Evolutionary conservation across 2,329 filamentous ascomycete genomes (phyloP).

Genomic region (Cercospora sp.): DNA sequence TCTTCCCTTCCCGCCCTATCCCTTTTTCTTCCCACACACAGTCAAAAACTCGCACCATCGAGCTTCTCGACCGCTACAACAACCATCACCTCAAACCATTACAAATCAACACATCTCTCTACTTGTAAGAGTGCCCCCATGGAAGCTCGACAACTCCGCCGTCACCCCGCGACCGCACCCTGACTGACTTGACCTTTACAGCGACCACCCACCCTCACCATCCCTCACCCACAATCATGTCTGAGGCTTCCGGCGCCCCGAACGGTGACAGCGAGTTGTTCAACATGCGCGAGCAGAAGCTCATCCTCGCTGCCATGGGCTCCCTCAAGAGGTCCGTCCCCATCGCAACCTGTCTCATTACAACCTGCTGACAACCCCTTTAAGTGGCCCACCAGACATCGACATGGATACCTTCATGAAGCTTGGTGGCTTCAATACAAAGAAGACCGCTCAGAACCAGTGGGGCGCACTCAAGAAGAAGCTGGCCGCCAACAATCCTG

Average conservation of each 20-base stretch:
- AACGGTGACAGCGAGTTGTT: slow-evolving; percentile 23
- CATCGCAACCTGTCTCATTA: neutral
- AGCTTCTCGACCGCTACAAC: slow-evolving; percentile 7
- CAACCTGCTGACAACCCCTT: neutral
- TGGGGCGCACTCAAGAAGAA: slow-evolving; percentile 42
- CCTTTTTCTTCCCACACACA: slow-evolving; percentile 17
- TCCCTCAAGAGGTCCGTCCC: slow-evolving; percentile 35
- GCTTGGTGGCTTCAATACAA: slow-evolving; percentile 36
- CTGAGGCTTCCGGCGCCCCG: slow-evolving; percentile 12
- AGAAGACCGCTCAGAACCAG: slow-evolving; percentile 38
- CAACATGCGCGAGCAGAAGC: slow-evolving; percentile 35
- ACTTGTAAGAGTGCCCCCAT: neutral
- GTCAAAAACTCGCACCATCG: slow-evolving; percentile 1
- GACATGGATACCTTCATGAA: slow-evolving; percentile 37
- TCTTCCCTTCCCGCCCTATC: slow-evolving; percentile 3
- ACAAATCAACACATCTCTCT: neutral
- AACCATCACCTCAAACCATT: neutral
- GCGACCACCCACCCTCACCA: neutral
- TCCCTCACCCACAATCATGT: slow-evolving; percentile 16
- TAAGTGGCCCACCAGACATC: slow-evolving; percentile 36
- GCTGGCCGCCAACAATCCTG: slow-evolving; percentile 27
- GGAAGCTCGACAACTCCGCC: neutral
- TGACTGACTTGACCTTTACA: neutral
- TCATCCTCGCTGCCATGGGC: slow-evolving; percentile 35
- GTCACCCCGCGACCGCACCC: neutral